Evolutionary conservation across 805 yeast species (phyloP), one percentile per base, ranked within the genome.

Genomic region (Spathaspora gorwiae): DNA sequence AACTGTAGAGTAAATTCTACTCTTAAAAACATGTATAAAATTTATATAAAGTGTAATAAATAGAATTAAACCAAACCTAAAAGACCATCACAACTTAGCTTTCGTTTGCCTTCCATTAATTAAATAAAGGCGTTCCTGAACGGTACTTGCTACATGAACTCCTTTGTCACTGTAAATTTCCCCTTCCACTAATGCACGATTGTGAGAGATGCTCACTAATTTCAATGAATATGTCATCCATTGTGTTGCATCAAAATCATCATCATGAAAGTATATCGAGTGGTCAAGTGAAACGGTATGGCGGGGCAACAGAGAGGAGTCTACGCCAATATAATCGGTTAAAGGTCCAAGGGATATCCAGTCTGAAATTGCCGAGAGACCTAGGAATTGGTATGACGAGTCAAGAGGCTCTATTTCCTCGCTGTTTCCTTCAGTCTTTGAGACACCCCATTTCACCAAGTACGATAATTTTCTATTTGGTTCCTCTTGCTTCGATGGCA

Each of bases 221-320:
- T 63, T 64, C 37, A 81, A 66, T 40, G 75, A 68, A 45, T 76
- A 74, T 9, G 70, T 65, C 54, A 78, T 59, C 81, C 83, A 83
- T 33, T 79, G 69, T 35, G 71, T 65, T 1, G 70, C 64, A 39
- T 71, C 64, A 45, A 79, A 71, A 42, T 75, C 79, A n/a, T 64
- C 62, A 64, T 72, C 77, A 56, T 83, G 87, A 66, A 84, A 82
- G 59, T 81, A 81, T 27, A 86, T 73, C 0, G 81, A 64, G 56
- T 84, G 90, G 53, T 84, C 90, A 49, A 84, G 60, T 13, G 87
- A 80, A 2, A 81, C 83, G n/a, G 80, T 75, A 50, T 79, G 73
- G 24, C 13, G 31, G 2, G 46, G 64, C 42, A 61, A 64, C 43
- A 61, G 54, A 7, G 54, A 50, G 12, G 56, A 60, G 19, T 45